These are phyloP conservation scores for Singerocomus rubriflavus DNA, from an alignment of 1,284 basidiomycete species.

Conservation along the genomic window DNA sequence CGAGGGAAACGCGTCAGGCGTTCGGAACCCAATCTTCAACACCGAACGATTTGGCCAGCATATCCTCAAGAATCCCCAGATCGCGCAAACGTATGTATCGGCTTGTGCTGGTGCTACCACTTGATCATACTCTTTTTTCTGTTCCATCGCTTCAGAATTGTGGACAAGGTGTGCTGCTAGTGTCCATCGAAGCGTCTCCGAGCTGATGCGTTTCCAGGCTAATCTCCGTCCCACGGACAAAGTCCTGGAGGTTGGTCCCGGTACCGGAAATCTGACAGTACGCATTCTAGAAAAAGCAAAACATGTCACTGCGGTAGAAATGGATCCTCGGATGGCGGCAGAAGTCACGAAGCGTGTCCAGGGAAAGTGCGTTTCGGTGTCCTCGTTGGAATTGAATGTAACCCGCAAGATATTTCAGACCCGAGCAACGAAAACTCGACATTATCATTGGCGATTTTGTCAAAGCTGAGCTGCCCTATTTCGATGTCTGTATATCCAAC, in stretches of 20 bases:
- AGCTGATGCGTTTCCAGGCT: slow-evolving; percentile 50
- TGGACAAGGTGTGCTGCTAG: slow-evolving; percentile 56
- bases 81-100: slow-evolving; percentile 76
- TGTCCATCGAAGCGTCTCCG: not conserved
- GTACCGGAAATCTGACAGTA: slow-evolving; percentile 96
- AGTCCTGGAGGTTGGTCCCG: slow-evolving; percentile 97
- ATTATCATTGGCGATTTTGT: slow-evolving; percentile 97
- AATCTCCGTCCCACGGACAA: slow-evolving; percentile 92
- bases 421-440: slow-evolving; percentile 92
- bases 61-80: slow-evolving; percentile 92
- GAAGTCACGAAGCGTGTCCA: slow-evolving; percentile 97
- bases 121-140: slow-evolving; percentile 10
- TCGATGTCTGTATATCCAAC: slow-evolving; percentile 99
- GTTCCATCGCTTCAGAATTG: slow-evolving; percentile 52
- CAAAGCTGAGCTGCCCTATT: slow-evolving; percentile 95
- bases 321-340: slow-evolving; percentile 99
- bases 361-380: slow-evolving; percentile 68
- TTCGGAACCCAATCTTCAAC: slow-evolving; percentile 86
- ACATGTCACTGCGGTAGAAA: slow-evolving; percentile 91
- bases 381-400: not conserved
- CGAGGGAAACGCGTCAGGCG: slow-evolving; percentile 43
- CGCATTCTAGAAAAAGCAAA: slow-evolving; percentile 93
- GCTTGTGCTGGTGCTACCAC: slow-evolving; percentile 9
- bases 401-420: slow-evolving; percentile 46
- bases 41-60: slow-evolving; percentile 96